Evolutionary conservation across 352 stramenopile genomes (phyloP).

Genomic region (Phytophthora citrophthora): DNA sequence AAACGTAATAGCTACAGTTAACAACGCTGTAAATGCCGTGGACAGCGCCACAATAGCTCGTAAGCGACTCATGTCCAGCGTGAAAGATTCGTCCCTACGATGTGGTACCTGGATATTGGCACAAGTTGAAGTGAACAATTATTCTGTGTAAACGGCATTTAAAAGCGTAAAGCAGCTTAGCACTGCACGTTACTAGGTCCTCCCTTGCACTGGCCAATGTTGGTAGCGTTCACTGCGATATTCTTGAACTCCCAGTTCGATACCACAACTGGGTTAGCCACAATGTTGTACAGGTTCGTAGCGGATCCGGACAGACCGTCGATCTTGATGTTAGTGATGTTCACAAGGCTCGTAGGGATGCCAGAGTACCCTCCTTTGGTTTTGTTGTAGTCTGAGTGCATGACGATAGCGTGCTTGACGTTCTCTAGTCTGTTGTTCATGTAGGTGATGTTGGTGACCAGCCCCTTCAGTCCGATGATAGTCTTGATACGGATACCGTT

Average conservation of each 20-base stretch:
- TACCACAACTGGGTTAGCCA: slow-evolving; percentile 29
- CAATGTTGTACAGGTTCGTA: slow-evolving; percentile 36
- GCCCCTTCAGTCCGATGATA: slow-evolving; percentile 23
- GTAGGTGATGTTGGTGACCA: slow-evolving; percentile 13
- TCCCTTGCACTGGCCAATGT: slow-evolving; percentile 11
- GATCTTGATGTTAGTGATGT: slow-evolving; percentile 37
- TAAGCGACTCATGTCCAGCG: slow-evolving; percentile 26
- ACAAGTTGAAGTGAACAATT: slow-evolving; percentile 1
- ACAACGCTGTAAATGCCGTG: slow-evolving; percentile 26
- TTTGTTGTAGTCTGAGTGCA: slow-evolving; percentile 18
- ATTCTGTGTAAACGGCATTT: slow-evolving; percentile 6
- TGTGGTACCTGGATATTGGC: slow-evolving; percentile 2
- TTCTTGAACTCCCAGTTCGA: slow-evolving; percentile 33
- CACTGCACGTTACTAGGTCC: slow-evolving; percentile 18
- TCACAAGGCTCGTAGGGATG: slow-evolving; percentile 22
- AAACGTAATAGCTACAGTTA: slow-evolving; percentile 43
- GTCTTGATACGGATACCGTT: slow-evolving; percentile 40
- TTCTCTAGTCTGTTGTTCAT: slow-evolving; percentile 11
- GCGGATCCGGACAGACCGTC: slow-evolving; percentile 9
- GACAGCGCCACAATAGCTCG: slow-evolving; percentile 26
- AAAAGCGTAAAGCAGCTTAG: background rate
- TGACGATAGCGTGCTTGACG: slow-evolving; percentile 14
- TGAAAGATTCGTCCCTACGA: background rate
- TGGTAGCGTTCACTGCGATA: slow-evolving; percentile 18
- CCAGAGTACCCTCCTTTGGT: slow-evolving; percentile 9